These are phyloP conservation scores for Chalara sp. DNA, from an alignment of 2,329 filamentous ascomycete species.

Conservation along the genomic window DNA sequence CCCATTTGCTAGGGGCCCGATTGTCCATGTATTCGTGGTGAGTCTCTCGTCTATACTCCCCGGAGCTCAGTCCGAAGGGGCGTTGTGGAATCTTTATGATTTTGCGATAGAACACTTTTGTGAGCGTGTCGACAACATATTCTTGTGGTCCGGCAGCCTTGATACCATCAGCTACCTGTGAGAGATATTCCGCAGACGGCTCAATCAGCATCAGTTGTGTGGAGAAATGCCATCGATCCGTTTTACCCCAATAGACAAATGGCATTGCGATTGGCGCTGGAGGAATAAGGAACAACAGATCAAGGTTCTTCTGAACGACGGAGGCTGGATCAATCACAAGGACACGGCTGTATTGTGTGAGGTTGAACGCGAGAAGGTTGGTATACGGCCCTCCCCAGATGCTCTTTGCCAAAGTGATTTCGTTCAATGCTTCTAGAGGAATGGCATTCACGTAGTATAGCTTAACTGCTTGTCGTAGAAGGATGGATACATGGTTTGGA, in stretches of 20 bases:
- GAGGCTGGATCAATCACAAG: constrained; percentile 20
- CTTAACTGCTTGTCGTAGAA: constrained; percentile 16
- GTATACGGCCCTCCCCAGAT: constrained; percentile 21
- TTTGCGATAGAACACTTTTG: constrained; percentile 42
- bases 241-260: constrained; percentile 19
- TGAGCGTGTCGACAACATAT: constrained; percentile 31
- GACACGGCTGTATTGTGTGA: constrained; percentile 20
- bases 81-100: constrained; percentile 50
- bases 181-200: constrained; percentile 15
- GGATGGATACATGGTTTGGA: constrained; percentile 14
- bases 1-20: no score
- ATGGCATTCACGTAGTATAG: constrained; percentile 19
- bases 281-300: constrained; percentile 22
- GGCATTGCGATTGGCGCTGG: constrained; percentile 21
- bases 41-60: constrained; percentile 29
- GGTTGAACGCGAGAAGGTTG: constrained; percentile 24
- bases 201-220: constrained; percentile 19
- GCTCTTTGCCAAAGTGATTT: constrained; percentile 8
- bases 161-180: constrained; percentile 13
- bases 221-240: constrained; percentile 16
- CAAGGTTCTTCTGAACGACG: constrained; percentile 17
- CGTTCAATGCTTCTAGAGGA: constrained; percentile 17
- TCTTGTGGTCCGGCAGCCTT: constrained; percentile 11
- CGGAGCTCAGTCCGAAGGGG: constrained; percentile 46
- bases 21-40: no score